phyloP scores from a whole-genome alignment of 805 yeast genomes.

The Wickerhamomyces strasburgensis region DNA sequence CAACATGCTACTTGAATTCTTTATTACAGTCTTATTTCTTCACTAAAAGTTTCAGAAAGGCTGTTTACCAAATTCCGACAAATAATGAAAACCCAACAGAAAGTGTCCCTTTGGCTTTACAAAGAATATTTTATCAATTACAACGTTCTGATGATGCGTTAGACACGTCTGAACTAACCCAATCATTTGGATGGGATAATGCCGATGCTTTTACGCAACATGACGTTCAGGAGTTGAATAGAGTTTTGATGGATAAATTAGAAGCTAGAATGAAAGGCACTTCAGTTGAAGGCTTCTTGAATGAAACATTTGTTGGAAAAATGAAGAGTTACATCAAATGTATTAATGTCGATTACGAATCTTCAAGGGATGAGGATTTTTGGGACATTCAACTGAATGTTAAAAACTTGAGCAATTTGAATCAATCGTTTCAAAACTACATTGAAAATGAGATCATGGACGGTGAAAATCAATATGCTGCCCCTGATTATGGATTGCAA shows the following conservation, averaged over 20 bases:
- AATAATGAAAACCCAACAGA: conserved; percentile 46
- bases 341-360: conserved; percentile 87
- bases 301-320: conserved; percentile 87
- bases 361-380: conserved; percentile 86
- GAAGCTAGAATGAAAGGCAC: conserved; percentile 92
- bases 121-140: conserved; percentile 77
- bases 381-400: conserved; percentile 98
- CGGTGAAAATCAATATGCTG: conserved; percentile 95
- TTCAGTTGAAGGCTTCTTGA: conserved; percentile 65
- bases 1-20: conserved; percentile 95
- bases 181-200: conserved; percentile 95
- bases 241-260: conserved; percentile 90
- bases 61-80: conserved; percentile 89
- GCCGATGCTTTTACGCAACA: conserved; percentile 96
- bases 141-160: conserved; percentile 71
- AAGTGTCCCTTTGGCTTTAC: conserved; percentile 79
- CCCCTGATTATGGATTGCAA: conserved; percentile 84
- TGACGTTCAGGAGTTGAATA: conserved; percentile 93
- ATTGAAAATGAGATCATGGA: conserved; percentile 82
- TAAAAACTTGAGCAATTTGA: conserved; percentile 66
- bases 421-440: conserved; percentile 78
- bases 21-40: conserved; percentile 85
- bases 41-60: conserved; percentile 73
- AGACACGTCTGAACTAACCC: conserved; percentile 81
- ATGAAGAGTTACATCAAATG: conserved; percentile 95